Percentiles rank a stretch among this genome's conserved stretches.
Conservation (phyloP, 2,329 filamentous ascomycete species). For the Cercospora brassicicola region DNA sequence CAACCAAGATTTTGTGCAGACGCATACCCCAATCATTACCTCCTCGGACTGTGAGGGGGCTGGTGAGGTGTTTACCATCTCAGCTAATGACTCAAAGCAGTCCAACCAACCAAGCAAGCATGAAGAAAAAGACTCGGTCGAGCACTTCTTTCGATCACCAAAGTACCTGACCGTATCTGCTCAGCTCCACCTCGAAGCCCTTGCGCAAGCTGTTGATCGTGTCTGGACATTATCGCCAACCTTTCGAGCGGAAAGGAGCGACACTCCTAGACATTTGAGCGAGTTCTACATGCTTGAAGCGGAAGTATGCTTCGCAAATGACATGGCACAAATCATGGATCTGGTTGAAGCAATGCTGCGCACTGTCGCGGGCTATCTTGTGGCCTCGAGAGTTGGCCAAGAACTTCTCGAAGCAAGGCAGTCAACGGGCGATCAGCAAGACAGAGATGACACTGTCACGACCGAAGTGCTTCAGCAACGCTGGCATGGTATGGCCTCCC, state of each 20-base stretch:
- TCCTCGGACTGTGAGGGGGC: conserved; percentile 97
- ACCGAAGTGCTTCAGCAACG: conserved; percentile 60
- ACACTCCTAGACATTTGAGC: conserved; percentile 88
- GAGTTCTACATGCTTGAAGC: conserved; percentile 99
- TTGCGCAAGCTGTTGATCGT: conserved; percentile 81
- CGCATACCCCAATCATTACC: conserved; percentile 90
- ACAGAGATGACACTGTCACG: conserved; percentile 41
- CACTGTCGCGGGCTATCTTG: conserved; percentile 53
- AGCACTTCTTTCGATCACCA: conserved; percentile 74
- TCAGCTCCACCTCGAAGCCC: conserved; percentile 89
- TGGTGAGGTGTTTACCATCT: conserved; percentile 83
- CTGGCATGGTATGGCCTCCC: conserved; percentile 69
- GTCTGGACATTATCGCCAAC: conserved; percentile 95
- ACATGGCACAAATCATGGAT: conserved; percentile 70
- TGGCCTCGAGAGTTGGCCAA: conserved; percentile 52
- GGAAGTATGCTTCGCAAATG: conserved; percentile 76
- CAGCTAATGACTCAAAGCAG: conserved; percentile 30
- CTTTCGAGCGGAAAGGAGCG: conserved; percentile 89
- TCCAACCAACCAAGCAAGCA: conserved; percentile 46
- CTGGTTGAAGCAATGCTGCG: conserved; percentile 78
- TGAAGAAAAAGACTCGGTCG: conserved; percentile 38
- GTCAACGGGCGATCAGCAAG: conserved; percentile 38
- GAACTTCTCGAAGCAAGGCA: conserved; percentile 51
- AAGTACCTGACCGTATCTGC: conserved; percentile 96
- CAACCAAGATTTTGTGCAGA: conserved; percentile 70